Percentiles rank a stretch among this genome's conserved stretches.
These are phyloP conservation scores for Castanea crenata DNA, from an alignment of 306 rosid genomes.

Conservation along the genomic window DNA sequence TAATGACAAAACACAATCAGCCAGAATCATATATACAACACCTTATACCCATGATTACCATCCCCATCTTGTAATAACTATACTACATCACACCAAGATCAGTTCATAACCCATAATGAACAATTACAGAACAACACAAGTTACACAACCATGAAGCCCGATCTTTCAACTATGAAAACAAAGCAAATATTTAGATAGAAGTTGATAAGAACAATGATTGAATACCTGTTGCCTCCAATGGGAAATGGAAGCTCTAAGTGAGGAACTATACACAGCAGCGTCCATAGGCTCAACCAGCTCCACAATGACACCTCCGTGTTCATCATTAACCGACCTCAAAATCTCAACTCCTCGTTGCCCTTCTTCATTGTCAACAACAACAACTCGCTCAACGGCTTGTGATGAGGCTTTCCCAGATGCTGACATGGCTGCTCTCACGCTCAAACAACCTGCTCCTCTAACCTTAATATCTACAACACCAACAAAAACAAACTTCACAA, in stretches of 20 bases:
- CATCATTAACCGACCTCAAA: conserved; percentile 55
- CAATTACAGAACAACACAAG: no score
- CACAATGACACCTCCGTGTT: conserved; percentile 67
- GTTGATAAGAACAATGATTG: background rate
- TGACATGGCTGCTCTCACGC: conserved; percentile 26
- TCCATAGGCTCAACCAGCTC: conserved; percentile 58
- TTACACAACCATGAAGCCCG: no score
- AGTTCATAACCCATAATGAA: no score
- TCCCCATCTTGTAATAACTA: no score
- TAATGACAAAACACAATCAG: no score
- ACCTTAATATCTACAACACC: conserved; percentile 19
- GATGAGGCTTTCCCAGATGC: conserved; percentile 21
- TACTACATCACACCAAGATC: no score
- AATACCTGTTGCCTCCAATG: conserved; percentile 76
- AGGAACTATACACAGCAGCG: conserved; percentile 36
- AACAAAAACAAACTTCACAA: background rate
- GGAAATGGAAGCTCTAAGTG: conserved; percentile 63
- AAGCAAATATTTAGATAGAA: no score
- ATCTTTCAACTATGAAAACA: no score
- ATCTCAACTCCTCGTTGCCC: conserved; percentile 37
- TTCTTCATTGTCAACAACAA: conserved; percentile 27
- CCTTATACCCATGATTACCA: no score
- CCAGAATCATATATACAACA: no score
- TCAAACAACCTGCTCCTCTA: conserved; percentile 9
- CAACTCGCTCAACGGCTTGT: conserved; percentile 23